Base-by-base conservation (phyloP, 768 basidiomycete species). In the Daedaleopsis nitida region DNA sequence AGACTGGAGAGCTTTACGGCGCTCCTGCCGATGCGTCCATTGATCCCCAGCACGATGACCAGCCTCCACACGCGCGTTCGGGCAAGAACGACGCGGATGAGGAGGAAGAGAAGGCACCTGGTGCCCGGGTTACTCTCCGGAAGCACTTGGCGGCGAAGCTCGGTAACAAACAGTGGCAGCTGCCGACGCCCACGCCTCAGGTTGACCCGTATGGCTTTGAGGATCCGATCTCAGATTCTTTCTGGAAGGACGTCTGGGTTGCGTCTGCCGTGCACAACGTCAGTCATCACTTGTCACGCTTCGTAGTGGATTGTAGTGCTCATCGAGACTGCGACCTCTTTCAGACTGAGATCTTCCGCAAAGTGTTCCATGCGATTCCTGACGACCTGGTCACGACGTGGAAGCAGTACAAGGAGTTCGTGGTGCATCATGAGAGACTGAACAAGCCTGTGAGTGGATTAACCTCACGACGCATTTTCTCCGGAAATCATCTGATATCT, bases 271-370 rank as follows among this genome's bases (percentile, higher is more conserved):
- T 85, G 21, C 89, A 95, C 67, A 99, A 98, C 72, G 94, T 96
- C 55, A 63, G 91, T 78, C 35, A 37, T 32, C 63, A 35, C 17
- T 27, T 16, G 39, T 37, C 21, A 42, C 42, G 39, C n/a, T 19
- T 21, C 17, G 38, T 14, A 52, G n/a, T 38, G 55, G 32, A 35
- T 35, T 16, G 5, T 3, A 21, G 39, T 34, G 55, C 34, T 59
- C 52, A 53, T 32, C 7, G 27, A 7, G 27, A 7, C 7, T 32
- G 27, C 60, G 51, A 35, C 54, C 37, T 42, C 14, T 53, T 58
- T 12, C 61, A 96, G 94, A 99, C 96, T 63, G 92, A 96, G 72
- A 94, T 98, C 65, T 98, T 85, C 76, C 88, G 95, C 57, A 96
- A 92, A 71, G 94, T 98, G 4, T 99, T 99, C 78, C 89, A 94